phyloP scores from a whole-genome alignment of 768 basidiomycete species.

The Boletus vermiculosoides region DNA sequence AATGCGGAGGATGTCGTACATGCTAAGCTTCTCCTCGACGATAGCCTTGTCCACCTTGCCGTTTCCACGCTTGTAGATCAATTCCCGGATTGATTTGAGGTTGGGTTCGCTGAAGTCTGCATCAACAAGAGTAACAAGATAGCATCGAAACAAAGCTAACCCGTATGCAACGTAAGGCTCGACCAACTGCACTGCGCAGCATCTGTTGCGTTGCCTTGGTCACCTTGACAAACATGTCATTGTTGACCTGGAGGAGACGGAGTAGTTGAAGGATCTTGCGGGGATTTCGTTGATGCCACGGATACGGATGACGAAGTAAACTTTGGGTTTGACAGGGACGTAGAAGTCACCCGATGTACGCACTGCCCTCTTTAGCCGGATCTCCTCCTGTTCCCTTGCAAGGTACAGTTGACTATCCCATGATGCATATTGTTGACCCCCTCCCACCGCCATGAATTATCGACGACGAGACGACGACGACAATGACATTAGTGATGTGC shows the following conservation, averaged over 20 bases:
- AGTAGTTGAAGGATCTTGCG: conserved; percentile 98
- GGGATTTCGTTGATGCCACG: conserved; percentile 99
- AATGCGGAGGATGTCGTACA: conserved; percentile 93
- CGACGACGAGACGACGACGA: no score
- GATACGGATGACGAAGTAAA: conserved; percentile 97
- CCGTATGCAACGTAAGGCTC: conserved; percentile 98
- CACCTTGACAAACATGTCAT: conserved; percentile 96
- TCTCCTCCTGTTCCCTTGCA: conserved; percentile 90
- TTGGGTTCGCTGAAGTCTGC: conserved; percentile 74
- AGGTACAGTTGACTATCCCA: no score
- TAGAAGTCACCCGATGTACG: conserved; percentile 94
- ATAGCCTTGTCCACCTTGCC: conserved; percentile 94
- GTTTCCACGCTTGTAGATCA: conserved; percentile 99
- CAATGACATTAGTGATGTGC: no score
- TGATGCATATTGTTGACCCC: no score
- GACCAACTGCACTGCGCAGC: conserved; percentile 94
- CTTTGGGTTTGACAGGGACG: conserved; percentile 94
- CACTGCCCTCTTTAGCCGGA: conserved; percentile 91
- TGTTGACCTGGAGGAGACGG: conserved; percentile 99
- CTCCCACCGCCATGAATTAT: no score
- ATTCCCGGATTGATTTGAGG: conserved; percentile 92
- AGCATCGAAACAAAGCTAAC: conserved; percentile 40
- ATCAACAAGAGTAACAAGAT: conserved; percentile 2
- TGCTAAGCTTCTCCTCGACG: conserved; percentile 88
- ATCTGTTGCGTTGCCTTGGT: conserved; percentile 96